A percentile compares a stretch with the other conserved stretches of the same genome.
Conservation (phyloP, 73 alveolate genomes). For the Durusdinium trenchii region DNA sequence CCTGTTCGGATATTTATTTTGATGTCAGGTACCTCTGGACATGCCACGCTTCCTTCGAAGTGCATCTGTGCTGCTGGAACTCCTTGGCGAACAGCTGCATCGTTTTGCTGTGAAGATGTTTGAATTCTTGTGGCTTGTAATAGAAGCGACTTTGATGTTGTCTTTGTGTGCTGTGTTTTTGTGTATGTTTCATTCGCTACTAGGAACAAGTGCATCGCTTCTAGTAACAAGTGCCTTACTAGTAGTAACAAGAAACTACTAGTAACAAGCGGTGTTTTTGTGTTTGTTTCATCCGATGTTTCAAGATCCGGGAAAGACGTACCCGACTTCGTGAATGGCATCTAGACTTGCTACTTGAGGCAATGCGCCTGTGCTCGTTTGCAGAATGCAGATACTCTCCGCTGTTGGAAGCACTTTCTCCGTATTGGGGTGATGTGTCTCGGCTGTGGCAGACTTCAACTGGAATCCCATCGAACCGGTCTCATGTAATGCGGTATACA, state of each 20-base stretch:
- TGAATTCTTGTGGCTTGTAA: constrained; percentile 40
- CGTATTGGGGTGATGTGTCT: neutral
- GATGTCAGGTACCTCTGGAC: constrained; percentile 51
- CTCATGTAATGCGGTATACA: neutral
- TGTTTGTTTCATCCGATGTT: too few relatives aligned
- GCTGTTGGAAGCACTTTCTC: constrained; percentile 19
- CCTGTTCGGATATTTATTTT: too few relatives aligned
- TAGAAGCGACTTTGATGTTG: neutral
- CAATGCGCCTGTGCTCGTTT: constrained; percentile 33
- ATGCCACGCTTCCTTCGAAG: constrained; percentile 28
- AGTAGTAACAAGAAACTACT: too few relatives aligned
- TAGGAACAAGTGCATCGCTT: too few relatives aligned
- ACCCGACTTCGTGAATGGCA: too few relatives aligned
- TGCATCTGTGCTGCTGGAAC: constrained; percentile 36
- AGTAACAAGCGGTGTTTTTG: too few relatives aligned
- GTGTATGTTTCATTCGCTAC: too few relatives aligned
- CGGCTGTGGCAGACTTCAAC: neutral
- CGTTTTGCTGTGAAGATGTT: constrained; percentile 54
- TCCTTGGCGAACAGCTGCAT: constrained; percentile 63
- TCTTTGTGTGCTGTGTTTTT: neutral
- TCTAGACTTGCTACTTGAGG: too few relatives aligned
- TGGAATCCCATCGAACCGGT: neutral
- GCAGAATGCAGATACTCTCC: constrained; percentile 5
- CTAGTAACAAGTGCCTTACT: too few relatives aligned
- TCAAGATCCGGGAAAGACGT: too few relatives aligned